These are phyloP conservation scores for Globisporangium yorkense DNA, from an alignment of 352 stramenopile species.

Conservation along the genomic window DNA sequence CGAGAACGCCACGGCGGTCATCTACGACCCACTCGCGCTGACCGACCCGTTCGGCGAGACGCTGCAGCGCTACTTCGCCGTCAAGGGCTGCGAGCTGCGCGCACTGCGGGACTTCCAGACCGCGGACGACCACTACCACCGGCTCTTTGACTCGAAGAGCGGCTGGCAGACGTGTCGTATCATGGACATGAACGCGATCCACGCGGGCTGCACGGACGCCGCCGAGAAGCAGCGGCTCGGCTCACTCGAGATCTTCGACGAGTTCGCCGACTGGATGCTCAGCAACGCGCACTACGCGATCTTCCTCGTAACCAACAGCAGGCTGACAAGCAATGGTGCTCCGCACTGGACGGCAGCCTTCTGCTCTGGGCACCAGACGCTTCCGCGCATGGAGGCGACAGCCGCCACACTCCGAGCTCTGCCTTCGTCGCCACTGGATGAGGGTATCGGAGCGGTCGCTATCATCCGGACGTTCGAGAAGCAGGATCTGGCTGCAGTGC, in stretches of 20 bases:
- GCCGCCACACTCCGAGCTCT: neutral
- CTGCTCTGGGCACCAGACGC: constrained; percentile 16
- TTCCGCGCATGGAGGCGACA: constrained; percentile 18
- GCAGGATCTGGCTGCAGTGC: constrained; percentile 34
- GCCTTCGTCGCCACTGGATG: neutral
- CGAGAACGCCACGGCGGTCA: constrained; percentile 28
- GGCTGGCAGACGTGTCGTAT: constrained; percentile 39
- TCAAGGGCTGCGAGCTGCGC: constrained; percentile 64
- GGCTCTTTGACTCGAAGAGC: constrained; percentile 20
- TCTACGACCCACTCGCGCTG: constrained; percentile 62
- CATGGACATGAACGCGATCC: constrained; percentile 64
- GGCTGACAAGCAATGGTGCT: neutral
- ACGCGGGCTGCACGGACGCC: constrained; percentile 21
- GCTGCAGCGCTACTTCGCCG: constrained; percentile 54
- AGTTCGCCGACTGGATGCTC: constrained; percentile 58
- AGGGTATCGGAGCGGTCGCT: constrained; percentile 1
- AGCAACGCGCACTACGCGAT: constrained; percentile 69
- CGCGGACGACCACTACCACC: constrained; percentile 30
- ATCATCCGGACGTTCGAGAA: constrained; percentile 49
- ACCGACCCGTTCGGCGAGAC: constrained; percentile 37
- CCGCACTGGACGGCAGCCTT: constrained; percentile 28
- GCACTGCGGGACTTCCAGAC: constrained; percentile 29
- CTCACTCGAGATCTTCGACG: constrained; percentile 61
- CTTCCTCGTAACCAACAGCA: constrained; percentile 36
- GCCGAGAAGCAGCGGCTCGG: constrained; percentile 42